Conservation (phyloP, 768 basidiomycete species). For the Phlegmacium glaucopus region DNA sequence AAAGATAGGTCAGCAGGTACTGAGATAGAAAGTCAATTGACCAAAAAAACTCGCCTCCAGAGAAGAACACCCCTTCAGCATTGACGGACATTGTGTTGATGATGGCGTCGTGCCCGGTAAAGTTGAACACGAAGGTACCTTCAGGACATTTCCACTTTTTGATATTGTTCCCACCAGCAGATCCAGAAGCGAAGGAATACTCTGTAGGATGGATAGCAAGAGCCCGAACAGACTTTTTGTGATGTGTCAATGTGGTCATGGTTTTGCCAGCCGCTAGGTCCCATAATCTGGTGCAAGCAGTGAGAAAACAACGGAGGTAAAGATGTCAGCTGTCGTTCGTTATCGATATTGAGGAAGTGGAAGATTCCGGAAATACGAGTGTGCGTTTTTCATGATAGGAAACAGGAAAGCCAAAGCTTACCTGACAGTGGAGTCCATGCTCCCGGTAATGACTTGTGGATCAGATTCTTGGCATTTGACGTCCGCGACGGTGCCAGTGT, state of each 20-base stretch:
- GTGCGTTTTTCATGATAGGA: neutral
- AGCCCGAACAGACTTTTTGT: conserved; percentile 96
- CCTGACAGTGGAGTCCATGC: conserved; percentile 97
- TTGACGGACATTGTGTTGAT: conserved; percentile 96
- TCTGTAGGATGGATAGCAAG: conserved; percentile 95
- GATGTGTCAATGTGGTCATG: conserved; percentile 95
- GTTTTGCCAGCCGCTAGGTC: conserved; percentile 98
- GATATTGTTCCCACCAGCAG: conserved; percentile 99
- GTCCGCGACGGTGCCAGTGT: conserved; percentile 93
- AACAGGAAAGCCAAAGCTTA: conserved; percentile 28
- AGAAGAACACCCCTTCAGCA: conserved; percentile 94
- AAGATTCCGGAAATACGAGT: neutral
- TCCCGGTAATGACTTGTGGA: conserved; percentile 96
- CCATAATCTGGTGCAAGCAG: conserved; percentile 64
- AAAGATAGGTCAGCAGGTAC: neutral
- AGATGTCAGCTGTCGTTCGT: neutral
- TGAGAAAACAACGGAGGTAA: conserved; percentile 2
- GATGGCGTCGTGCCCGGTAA: conserved; percentile 94
- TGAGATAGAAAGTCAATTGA: conserved; percentile 1
- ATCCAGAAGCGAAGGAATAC: conserved; percentile 93
- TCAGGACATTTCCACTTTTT: conserved; percentile 99
- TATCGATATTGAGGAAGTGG: neutral
- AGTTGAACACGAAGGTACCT: conserved; percentile 94
- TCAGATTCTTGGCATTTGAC: conserved; percentile 97
- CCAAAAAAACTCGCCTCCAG: conserved; percentile 69